A percentile compares a stretch with the other conserved stretches of the same genome.
Conservation (phyloP, 1,139 yeast genomes). For the Arxiozyma bovina region DNA sequence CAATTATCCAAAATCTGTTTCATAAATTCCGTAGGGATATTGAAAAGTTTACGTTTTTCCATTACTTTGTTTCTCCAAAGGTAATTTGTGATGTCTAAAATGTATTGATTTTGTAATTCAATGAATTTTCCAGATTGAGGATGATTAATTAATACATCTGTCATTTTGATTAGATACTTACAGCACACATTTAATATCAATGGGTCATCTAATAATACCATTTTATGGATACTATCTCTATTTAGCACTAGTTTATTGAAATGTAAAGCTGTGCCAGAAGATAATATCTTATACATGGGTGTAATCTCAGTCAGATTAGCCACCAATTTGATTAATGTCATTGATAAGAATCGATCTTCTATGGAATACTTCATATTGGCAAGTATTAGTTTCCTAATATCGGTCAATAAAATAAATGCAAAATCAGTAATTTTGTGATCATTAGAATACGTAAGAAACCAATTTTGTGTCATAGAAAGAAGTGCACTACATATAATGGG, state of each 20-base stretch:
- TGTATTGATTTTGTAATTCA: conserved; percentile 42
- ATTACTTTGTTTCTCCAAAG: conserved; percentile 53
- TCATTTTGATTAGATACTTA: conserved; percentile 41
- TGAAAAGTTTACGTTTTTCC: conserved; percentile 35
- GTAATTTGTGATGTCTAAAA: conserved; percentile 53
- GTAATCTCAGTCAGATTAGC: conserved; percentile 7
- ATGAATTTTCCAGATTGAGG: conserved; percentile 22
- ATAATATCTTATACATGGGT: not conserved
- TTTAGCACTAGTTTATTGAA: conserved; percentile 6
- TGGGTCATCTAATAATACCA: conserved; percentile 20
- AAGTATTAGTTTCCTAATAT: conserved; percentile 10
- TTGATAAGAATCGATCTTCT: conserved; percentile 13
- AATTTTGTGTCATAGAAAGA: conserved; percentile 10
- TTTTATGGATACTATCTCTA: conserved; percentile 8
- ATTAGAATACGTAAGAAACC: conserved; percentile 5
- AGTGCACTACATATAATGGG: conserved; percentile 9
- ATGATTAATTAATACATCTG: conserved; percentile 27
- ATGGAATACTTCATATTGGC: conserved; percentile 8
- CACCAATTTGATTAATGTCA: conserved; percentile 8
- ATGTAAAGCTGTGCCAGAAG: not conserved
- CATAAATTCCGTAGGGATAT: conserved; percentile 32
- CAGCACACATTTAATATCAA: conserved; percentile 30
- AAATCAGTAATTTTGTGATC: conserved; percentile 2
- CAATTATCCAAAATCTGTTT: conserved; percentile 34
- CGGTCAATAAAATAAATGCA: conserved; percentile 11